Base-by-base conservation (phyloP, 208 protist species). In the Leishmania tarentolae region DNA sequence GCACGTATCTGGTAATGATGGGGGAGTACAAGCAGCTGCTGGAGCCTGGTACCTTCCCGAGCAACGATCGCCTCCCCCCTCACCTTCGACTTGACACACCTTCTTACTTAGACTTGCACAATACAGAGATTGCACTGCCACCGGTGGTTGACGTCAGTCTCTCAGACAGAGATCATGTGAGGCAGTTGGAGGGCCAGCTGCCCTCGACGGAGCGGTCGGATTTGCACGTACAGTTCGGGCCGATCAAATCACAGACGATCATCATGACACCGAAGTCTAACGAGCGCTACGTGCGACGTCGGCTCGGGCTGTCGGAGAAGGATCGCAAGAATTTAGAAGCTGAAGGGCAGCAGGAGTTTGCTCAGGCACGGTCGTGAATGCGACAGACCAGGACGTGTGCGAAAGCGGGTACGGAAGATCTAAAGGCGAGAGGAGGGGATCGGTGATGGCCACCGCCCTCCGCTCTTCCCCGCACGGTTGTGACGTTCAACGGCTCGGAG, bases 1-100 rank as follows among this genome's bases (percentile, higher is more conserved):
- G 86, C 87, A 88, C 78, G 24, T 97, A 96, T 76, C 80, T 96
- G 28, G 91, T 92, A 24, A 93, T 94, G 91, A 90, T 92, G 88
- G 94, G 92, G 8, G 94, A 97, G 78, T 97, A 96, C 84, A 90
- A 91, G 72, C 92, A 96, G 82, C 72, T 93, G 42, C 86, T 97
- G 0, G 89, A 95, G 68, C 86, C 92, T 1, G 94, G 94, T 24
- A 90, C 90, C 0, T 93, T 92, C 57, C 94, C 94, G 17, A 85
- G 73, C 70, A 97, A 97, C 82, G 85, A 80, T 4, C 80, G 90
- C 72, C 84, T 97, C 21, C 94, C 92, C 0, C 94, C 92, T 0
- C 94, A 97, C 81, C 85, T 97, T 19, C 91, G 94, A 11, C 90
- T 97, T 7, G 94, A 97, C 57, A 65, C 80, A 57, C 79, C 61